Conservation (phyloP, 139 green algal genomes). For the Axilococcus clingmanii region DNA sequence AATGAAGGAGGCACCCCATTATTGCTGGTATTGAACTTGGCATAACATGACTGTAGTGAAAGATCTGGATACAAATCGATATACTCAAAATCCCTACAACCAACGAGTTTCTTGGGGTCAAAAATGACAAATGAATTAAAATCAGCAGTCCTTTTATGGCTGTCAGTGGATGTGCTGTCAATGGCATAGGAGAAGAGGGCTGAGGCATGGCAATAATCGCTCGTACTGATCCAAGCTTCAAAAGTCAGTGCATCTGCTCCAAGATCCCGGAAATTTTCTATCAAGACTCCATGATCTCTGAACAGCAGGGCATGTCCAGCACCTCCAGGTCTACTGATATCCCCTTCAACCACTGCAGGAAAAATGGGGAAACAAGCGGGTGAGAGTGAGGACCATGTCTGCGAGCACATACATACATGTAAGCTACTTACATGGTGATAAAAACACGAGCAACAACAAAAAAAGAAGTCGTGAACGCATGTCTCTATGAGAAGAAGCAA, state of each 20-base stretch:
- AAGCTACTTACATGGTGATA: too few relatives aligned
- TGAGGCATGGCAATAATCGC: slow-evolving; percentile 63
- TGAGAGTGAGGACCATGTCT: too few relatives aligned
- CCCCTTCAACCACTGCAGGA: slow-evolving; percentile 4
- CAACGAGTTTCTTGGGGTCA: slow-evolving; percentile 46
- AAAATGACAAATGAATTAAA: slow-evolving; percentile 81
- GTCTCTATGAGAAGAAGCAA: too few relatives aligned
- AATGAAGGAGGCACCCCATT: slow-evolving; percentile 27
- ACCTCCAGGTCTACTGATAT: slow-evolving; percentile 28
- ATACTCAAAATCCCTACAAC: slow-evolving; percentile 64
- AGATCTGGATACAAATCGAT: slow-evolving; percentile 60
- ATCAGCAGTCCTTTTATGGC: slow-evolving; percentile 34
- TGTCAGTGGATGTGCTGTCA: slow-evolving; percentile 14
- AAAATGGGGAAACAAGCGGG: too few relatives aligned
- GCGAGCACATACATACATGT: too few relatives aligned
- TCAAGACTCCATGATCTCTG: slow-evolving; percentile 57
- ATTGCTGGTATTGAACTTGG: slow-evolving; percentile 26
- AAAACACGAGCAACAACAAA: too few relatives aligned
- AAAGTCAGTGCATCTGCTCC: background rate
- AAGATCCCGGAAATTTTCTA: slow-evolving; percentile 47
- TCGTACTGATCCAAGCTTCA: slow-evolving; percentile 67
- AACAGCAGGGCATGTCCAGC: slow-evolving; percentile 71
- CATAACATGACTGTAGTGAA: slow-evolving; percentile 39
- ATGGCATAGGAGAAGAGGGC: slow-evolving; percentile 73
- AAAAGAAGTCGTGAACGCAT: too few relatives aligned